phyloP scores from a whole-genome alignment of 805 yeast species.

The Ogataea methylovora region DNA sequence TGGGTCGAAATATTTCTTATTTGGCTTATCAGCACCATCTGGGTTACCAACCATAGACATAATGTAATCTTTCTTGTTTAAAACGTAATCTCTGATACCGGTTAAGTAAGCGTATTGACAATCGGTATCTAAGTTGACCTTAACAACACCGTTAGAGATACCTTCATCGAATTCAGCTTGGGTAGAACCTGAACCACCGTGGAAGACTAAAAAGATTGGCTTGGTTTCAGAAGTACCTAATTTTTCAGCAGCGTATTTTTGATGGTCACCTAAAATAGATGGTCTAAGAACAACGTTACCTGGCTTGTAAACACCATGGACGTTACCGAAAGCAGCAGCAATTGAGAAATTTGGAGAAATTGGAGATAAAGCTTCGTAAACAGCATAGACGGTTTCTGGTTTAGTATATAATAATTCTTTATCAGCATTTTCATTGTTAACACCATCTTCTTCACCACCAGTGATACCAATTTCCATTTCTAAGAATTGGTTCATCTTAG shows the following conservation, averaged over 20 bases:
- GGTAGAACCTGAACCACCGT: slow-evolving; percentile 99
- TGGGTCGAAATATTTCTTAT: slow-evolving; percentile 99
- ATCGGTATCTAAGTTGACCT: slow-evolving; percentile 99
- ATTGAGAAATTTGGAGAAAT: slow-evolving; percentile 97
- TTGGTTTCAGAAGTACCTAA: slow-evolving; percentile 36
- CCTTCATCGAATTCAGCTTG: slow-evolving; percentile 88
- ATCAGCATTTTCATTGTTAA: slow-evolving; percentile 91
- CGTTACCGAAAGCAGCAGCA: slow-evolving; percentile 99
- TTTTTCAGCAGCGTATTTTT: slow-evolving; percentile 73
- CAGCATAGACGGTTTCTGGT: slow-evolving; percentile 90
- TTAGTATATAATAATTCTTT: slow-evolving; percentile 86
- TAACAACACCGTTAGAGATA: slow-evolving; percentile 90
- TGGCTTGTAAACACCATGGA: slow-evolving; percentile 99
- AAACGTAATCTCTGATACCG: slow-evolving; percentile 97
- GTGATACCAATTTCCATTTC: slow-evolving; percentile 99
- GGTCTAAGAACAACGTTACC: slow-evolving; percentile 96
- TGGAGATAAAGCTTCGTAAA: slow-evolving; percentile 82
- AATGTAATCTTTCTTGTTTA: slow-evolving; percentile 93
- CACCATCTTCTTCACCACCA: slow-evolving; percentile 99
- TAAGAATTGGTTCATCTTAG: slow-evolving; percentile 93
- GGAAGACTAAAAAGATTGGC: slow-evolving; percentile 97
- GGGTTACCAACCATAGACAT: slow-evolving; percentile 94
- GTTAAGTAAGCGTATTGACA: slow-evolving; percentile 95
- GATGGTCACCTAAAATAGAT: slow-evolving; percentile 92
- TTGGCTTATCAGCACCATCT: slow-evolving; percentile 98